These are phyloP conservation scores for Geotrichum bryndzae DNA, from an alignment of 1,139 yeast genomes.

Conservation along the genomic window DNA sequence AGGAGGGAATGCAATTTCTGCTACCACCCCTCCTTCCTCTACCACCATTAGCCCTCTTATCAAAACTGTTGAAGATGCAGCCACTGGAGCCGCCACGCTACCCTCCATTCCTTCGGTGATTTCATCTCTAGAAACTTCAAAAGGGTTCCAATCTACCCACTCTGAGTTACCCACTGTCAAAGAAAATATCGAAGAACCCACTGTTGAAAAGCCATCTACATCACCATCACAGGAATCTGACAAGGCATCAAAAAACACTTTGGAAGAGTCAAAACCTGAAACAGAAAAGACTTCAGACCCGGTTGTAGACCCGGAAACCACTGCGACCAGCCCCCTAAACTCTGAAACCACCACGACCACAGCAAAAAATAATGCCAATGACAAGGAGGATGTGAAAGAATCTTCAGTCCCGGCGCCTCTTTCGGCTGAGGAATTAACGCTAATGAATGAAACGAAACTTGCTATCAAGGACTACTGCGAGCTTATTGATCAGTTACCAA, in stretches of 20 bases:
- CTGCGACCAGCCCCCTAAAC: neutral
- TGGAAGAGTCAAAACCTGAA: neutral
- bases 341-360: neutral
- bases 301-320: neutral
- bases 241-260: neutral
- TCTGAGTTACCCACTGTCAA: neutral
- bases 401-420: neutral
- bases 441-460: slow-evolving; percentile 49
- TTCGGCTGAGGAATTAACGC: slow-evolving; percentile 1
- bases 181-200: neutral
- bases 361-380: neutral
- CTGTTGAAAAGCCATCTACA: neutral
- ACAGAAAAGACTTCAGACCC: neutral
- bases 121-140: neutral
- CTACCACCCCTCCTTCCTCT: slow-evolving; percentile 18
- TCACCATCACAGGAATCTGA: neutral
- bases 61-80: slow-evolving; percentile 3
- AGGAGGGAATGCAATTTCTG: slow-evolving; percentile 20
- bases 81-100: slow-evolving; percentile 7
- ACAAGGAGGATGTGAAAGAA: neutral
- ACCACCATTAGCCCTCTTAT: slow-evolving; percentile 15
- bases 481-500: slow-evolving; percentile 62
- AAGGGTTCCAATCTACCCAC: neutral
- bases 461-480: slow-evolving; percentile 67
- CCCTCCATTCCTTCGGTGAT: slow-evolving; percentile 10